Evolutionary conservation across 1,284 basidiomycete genomes (phyloP), one percentile per base, ranked within the genome.

Genomic region (Puccinia brachypodii): DNA sequence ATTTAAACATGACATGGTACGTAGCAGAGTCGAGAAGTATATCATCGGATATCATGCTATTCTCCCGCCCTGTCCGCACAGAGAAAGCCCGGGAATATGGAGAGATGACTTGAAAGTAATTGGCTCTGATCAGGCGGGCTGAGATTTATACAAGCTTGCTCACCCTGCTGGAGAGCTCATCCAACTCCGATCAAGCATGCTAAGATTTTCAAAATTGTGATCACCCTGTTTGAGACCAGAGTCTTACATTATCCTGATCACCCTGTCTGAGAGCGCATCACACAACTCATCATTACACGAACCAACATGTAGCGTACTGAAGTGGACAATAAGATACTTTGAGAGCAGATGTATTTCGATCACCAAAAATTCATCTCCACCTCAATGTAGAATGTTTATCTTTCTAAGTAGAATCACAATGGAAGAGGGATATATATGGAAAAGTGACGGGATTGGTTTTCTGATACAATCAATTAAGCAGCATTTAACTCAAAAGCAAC

Each of bases 361-460:
- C 36, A 62, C 62, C 7, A n/a, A 25, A 56, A 56, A 7, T 19
- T 64, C 62, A 64, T 40, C 62, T 22, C 22, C 38, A 25, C 16
- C 7, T 66, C 19, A 14, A n/a, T 66, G 31, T 31, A 44, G 40
- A 38, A 68, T 68, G 36, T 25, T 68, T 44, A 8, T 44, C 64
- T 68, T 68, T 68, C 40, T 42, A 53, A 50, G 50, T 72, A 72
- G 47, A 72, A 74, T 74, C 53, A 58, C 72, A 74, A 74, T 38
- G 33, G 0, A 60, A 42, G 53, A 74, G 53, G 50, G 72, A 60
- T 40, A 53, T 36, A 58, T 25, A n/a, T n/a, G 28, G 33, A 56
- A n/a, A 56, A 74, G 38, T 60, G 36, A 42, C 16, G 28, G 72
- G 53, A 58, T 72, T 68, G 69, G 44, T 53, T 72, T n/a, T 2